phyloP scores from a whole-genome alignment of 176 grass and related monocot genomes.

The Chrysopogon serrulatus region DNA sequence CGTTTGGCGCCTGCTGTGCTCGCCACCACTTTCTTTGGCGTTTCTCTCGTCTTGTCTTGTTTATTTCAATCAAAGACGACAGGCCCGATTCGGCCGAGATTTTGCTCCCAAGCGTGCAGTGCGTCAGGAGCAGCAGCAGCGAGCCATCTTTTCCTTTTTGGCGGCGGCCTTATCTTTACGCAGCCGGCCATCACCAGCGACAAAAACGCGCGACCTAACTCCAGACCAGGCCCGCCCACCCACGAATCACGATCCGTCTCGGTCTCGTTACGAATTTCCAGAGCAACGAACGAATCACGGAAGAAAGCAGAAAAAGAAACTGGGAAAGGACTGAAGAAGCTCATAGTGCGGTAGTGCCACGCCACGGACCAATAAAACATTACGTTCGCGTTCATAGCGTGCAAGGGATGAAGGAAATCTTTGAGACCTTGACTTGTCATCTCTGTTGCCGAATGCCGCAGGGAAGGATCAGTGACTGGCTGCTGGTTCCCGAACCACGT shows the following conservation, averaged over 20 bases:
- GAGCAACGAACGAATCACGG: background rate
- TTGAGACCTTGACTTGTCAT: background rate
- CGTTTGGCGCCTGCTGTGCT: background rate
- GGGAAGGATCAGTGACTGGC: too few species aligned
- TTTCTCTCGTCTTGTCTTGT: background rate
- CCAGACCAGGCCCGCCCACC: background rate
- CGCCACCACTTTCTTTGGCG: background rate
- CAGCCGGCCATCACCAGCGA: background rate
- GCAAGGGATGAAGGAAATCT: background rate
- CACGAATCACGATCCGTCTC: background rate
- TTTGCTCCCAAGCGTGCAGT: background rate
- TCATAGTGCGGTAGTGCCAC: background rate
- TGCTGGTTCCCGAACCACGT: too few species aligned
- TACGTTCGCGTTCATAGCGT: background rate
- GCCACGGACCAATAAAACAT: background rate
- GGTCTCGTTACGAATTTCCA: background rate
- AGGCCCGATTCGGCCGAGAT: background rate
- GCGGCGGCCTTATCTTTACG: background rate
- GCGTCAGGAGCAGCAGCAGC: background rate
- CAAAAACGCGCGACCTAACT: background rate
- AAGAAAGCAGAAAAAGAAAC: background rate
- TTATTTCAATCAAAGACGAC: background rate
- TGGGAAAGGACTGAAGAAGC: background rate
- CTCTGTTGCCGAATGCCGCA: too few species aligned
- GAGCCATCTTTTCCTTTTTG: background rate